These are phyloP conservation scores for Haematococcus sp. DNA, from an alignment of 139 green algal genomes.

Conservation along the genomic window DNA sequence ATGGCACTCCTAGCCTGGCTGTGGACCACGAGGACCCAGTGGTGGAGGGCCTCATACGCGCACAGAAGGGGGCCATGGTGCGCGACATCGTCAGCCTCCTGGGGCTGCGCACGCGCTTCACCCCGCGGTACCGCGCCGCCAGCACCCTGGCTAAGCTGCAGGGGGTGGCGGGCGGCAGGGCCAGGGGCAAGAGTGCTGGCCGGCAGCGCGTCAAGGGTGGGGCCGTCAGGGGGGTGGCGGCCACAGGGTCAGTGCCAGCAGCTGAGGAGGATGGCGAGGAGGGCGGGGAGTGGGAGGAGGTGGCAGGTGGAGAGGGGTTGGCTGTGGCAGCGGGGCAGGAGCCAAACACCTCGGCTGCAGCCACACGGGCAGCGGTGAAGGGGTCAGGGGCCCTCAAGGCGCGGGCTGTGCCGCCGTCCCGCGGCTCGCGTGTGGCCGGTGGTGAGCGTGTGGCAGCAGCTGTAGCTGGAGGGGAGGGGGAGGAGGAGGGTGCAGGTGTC, in stretches of 20 bases:
- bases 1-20: conserved; percentile 53
- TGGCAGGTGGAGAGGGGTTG: too few species aligned
- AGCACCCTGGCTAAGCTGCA: conserved; percentile 14
- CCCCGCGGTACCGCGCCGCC: conserved; percentile 35
- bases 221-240: not conserved
- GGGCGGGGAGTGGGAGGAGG: too few species aligned
- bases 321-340: not conserved
- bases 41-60: conserved; percentile 47
- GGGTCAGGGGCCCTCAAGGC: too few species aligned
- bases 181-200: not conserved
- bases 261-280: not conserved
- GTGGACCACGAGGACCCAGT: conserved; percentile 33
- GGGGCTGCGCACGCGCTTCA: conserved; percentile 29
- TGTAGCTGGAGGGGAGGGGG: too few species aligned
- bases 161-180: not conserved
- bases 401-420: too few species aligned
- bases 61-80: conserved; percentile 49
- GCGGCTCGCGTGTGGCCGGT: too few species aligned
- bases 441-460: too few species aligned
- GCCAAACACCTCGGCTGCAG: not conserved
- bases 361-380: too few species aligned
- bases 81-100: conserved; percentile 46
- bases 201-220: not conserved
- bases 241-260: not conserved
- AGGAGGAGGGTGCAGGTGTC: too few species aligned